These are phyloP conservation scores for Penicillium fuscoglaucum DNA, from an alignment of 2,329 filamentous ascomycete genomes.

Conservation along the genomic window DNA sequence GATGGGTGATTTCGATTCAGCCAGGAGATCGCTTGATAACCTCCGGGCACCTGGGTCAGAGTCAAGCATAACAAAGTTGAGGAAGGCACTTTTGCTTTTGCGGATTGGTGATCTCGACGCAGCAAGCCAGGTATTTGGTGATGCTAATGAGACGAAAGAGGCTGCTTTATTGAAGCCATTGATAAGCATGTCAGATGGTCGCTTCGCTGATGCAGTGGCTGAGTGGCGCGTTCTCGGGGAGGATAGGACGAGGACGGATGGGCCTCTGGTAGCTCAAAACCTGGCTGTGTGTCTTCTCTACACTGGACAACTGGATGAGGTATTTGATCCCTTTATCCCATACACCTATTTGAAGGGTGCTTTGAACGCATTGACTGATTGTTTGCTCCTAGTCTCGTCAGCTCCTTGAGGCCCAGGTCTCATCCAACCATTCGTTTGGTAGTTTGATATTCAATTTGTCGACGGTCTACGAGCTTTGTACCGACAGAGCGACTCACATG, in stretches of 20 bases:
- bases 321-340: conserved; percentile 39
- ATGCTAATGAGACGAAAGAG: conserved; percentile 41
- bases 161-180: conserved; percentile 56
- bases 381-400: conserved; percentile 56
- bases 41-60: conserved; percentile 45
- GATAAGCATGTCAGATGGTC: conserved; percentile 74
- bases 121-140: conserved; percentile 58
- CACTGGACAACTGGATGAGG: conserved; percentile 71
- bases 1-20: conserved; percentile 84
- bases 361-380: conserved; percentile 5
- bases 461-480: conserved; percentile 89
- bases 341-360: background rate
- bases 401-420: conserved; percentile 66
- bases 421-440: conserved; percentile 66
- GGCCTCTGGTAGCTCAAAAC: conserved; percentile 78
- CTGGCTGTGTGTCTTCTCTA: conserved; percentile 82
- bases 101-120: conserved; percentile 73
- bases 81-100: conserved; percentile 68
- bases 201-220: conserved; percentile 64
- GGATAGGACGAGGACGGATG: conserved; percentile 47
- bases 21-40: conserved; percentile 68
- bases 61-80: conserved; percentile 36
- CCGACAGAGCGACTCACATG: conserved; percentile 68
- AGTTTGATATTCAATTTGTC: conserved; percentile 84
- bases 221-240: conserved; percentile 60